A percentile compares a stretch with the other conserved stretches of the same genome.
These are phyloP conservation scores for Venturia carpophila DNA, from an alignment of 2,329 filamentous ascomycete species.

Conservation along the genomic window DNA sequence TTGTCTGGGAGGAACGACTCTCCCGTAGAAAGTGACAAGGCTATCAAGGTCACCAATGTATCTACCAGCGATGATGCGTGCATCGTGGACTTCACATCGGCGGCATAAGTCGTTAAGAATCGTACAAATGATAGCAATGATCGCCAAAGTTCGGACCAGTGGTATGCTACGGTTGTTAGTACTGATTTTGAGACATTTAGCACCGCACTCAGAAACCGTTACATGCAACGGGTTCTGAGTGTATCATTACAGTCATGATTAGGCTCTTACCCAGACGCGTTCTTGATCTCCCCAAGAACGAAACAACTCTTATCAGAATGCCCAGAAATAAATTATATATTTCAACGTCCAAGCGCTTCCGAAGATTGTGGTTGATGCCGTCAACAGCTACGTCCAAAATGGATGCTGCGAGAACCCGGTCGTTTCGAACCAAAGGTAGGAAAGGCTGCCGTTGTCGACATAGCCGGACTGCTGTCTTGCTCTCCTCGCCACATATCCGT, in stretches of 20 bases:
- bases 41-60: slow-evolving; percentile 72
- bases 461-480: slow-evolving; percentile 65
- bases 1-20: slow-evolving; percentile 86
- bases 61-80: slow-evolving; percentile 68
- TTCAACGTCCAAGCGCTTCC: slow-evolving; percentile 72
- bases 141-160: slow-evolving; percentile 94
- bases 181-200: not conserved
- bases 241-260: not conserved
- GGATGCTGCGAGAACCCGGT: slow-evolving; percentile 65
- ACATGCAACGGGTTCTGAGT: not conserved
- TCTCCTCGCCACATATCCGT: slow-evolving; percentile 72
- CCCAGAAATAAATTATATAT: slow-evolving; percentile 78
- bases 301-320: slow-evolving; percentile 73
- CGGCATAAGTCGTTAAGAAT: slow-evolving; percentile 80
- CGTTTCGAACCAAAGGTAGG: slow-evolving; percentile 63
- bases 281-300: slow-evolving; percentile 73
- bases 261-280: slow-evolving; percentile 53
- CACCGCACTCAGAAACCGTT: not conserved
- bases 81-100: slow-evolving; percentile 62
- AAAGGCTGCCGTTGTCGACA: slow-evolving; percentile 86
- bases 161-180: slow-evolving; percentile 48
- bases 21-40: slow-evolving; percentile 74
- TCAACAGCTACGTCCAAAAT: slow-evolving; percentile 85
- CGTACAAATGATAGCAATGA: slow-evolving; percentile 79
- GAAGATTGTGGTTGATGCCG: slow-evolving; percentile 87